Base-by-base conservation (phyloP, 139 green algal species). In the Picochlorum sp. region DNA sequence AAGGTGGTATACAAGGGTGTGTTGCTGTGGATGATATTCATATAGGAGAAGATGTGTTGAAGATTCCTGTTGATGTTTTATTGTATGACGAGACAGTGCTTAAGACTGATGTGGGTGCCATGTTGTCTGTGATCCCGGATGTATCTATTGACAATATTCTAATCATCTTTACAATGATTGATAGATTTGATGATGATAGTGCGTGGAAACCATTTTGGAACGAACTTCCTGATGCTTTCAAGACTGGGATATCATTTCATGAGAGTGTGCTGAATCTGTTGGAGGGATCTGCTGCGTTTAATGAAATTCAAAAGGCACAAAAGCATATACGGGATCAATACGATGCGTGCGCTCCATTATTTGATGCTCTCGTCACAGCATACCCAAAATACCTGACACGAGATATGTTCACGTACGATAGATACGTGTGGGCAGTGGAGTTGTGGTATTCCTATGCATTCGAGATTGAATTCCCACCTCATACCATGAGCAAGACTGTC, bases 351-450 rank as follows among this genome's bases (percentile, higher is more conserved):
- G 20, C 49, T 11, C 75, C 77, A 10, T 64, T 78, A 10, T 72
- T 85, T 38, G 21, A 46, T 11, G 68, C 74, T 47, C 72, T 90
- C 57, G 49, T 84, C 28, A 13, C 13, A 4, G 82, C 84, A 7
- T 91, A 91, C 71, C 73, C 74, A 0, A 28, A 66, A 34, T 58
- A 80, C 62, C 62, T 91, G 5, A 23, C 62, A 9, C 20, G 69
- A 0, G 49, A 69, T 1, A 79, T 67, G 71, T 86, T 91, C 57
- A 74, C 56, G 3, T 85, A 74, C 23, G 65, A 73, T 14, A 18
- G 58, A 3, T 91, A 83, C 60, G 66, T 89, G 2, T 91, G 84
- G 84, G 81, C 84, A 1, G 73, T 69, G 1, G 78, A 91, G 68
- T 77, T 91, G 14, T 91, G 84, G 84, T 74, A 62, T 46, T 34